Conservation (phyloP, 805 yeast genomes). For the Sugiyamaella lignohabitans region DNA sequence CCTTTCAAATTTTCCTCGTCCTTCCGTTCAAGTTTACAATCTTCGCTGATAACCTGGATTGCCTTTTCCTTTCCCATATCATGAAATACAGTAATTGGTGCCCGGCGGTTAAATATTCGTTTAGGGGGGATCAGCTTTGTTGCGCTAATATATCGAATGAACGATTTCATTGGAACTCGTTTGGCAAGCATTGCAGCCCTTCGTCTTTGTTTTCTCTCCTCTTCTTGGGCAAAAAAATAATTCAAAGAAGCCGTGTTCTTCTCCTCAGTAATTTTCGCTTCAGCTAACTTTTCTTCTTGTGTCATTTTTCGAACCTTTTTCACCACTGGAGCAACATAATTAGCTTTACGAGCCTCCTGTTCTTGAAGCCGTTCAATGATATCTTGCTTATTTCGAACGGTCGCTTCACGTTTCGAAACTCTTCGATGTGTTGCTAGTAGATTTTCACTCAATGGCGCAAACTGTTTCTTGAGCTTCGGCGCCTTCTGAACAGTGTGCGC, state of each 20-base stretch:
- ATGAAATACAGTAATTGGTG: constrained; percentile 12
- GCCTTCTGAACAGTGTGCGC: constrained; percentile 17
- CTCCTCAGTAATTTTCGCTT: constrained; percentile 81
- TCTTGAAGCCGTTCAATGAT: constrained; percentile 64
- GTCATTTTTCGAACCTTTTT: constrained; percentile 39
- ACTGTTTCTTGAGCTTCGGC: constrained; percentile 30
- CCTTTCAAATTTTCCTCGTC: not conserved
- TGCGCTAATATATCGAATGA: constrained; percentile 46
- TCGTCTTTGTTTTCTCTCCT: constrained; percentile 70
- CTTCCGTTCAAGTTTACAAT: not conserved
- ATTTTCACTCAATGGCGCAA: constrained; percentile 32
- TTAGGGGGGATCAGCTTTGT: constrained; percentile 53
- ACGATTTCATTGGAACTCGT: constrained; percentile 54
- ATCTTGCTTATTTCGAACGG: constrained; percentile 70
- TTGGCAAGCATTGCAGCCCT: constrained; percentile 63
- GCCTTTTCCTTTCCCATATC: constrained; percentile 3
- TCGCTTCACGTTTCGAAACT: constrained; percentile 70
- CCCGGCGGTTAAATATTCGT: constrained; percentile 17
- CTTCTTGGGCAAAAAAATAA: constrained; percentile 76
- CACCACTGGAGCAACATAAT: constrained; percentile 32
- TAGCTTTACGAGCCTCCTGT: constrained; percentile 52
- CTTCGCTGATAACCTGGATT: not conserved
- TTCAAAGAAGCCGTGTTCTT: constrained; percentile 67
- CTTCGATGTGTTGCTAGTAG: constrained; percentile 52
- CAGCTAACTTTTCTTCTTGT: constrained; percentile 66